Conservation (phyloP, 768 basidiomycete genomes). For the Porphyrellus cyaneotinctus region DNA sequence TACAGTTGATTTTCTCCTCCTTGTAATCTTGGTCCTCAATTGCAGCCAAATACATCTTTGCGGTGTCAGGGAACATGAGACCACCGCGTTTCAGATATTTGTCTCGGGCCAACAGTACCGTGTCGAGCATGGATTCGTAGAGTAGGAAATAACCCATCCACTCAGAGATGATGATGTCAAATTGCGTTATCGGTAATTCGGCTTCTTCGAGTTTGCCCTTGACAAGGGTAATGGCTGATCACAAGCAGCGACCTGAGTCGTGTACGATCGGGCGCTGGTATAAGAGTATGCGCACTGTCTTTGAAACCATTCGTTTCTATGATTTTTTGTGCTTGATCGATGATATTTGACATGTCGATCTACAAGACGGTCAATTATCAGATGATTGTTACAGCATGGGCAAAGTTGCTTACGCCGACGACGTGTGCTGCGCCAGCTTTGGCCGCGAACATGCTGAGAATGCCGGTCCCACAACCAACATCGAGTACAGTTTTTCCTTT, state of each 20-base stretch:
- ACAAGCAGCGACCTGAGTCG: constrained; percentile 4
- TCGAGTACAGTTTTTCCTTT: constrained; percentile 95
- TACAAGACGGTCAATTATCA: constrained; percentile 30
- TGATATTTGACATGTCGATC: constrained; percentile 99
- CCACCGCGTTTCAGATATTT: constrained; percentile 91
- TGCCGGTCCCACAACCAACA: constrained; percentile 98
- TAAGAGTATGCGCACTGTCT: constrained; percentile 65
- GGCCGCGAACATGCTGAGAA: constrained; percentile 96
- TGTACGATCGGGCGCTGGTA: neutral
- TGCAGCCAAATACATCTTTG: constrained; percentile 88
- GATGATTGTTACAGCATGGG: constrained; percentile 2
- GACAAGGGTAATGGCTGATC: constrained; percentile 83
- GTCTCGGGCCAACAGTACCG: constrained; percentile 93
- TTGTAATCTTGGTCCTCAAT: constrained; percentile 99
- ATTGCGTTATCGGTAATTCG: constrained; percentile 82
- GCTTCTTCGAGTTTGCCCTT: constrained; percentile 98
- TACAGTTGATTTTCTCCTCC: constrained; percentile 99
- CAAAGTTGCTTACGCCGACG: constrained; percentile 65
- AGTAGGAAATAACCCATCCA: constrained; percentile 99
- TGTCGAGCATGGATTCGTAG: constrained; percentile 99
- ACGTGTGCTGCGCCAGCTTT: constrained; percentile 93
- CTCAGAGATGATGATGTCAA: constrained; percentile 99
- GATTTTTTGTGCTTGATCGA: constrained; percentile 97
- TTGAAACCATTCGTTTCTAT: constrained; percentile 95
- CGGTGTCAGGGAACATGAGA: constrained; percentile 93